Conservation (phyloP, 306 rosid species). For the Castanea crenata region DNA sequence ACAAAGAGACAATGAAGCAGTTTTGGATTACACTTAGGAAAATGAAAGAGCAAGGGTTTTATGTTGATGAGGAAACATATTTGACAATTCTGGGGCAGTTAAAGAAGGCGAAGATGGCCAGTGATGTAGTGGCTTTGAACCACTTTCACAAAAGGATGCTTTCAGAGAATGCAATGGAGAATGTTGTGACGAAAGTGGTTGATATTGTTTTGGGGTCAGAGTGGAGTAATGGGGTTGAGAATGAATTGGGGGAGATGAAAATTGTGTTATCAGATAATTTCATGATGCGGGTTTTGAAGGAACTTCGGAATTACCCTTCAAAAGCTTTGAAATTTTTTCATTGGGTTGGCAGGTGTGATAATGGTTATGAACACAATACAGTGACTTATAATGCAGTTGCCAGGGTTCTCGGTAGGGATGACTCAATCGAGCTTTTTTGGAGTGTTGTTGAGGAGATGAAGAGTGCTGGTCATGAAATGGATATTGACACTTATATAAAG, state of each 20-base stretch:
- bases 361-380: slow-evolving; percentile 50
- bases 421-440: slow-evolving; percentile 71
- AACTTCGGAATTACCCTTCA: slow-evolving; percentile 43
- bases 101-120: slow-evolving; percentile 48
- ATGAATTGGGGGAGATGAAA: slow-evolving; percentile 41
- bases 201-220: slow-evolving; percentile 49
- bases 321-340: slow-evolving; percentile 60
- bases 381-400: slow-evolving; percentile 71
- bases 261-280: slow-evolving; percentile 53
- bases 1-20: slow-evolving; percentile 49
- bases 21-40: slow-evolving; percentile 60
- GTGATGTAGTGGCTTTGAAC: slow-evolving; percentile 45
- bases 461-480: slow-evolving; percentile 55
- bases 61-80: slow-evolving; percentile 57
- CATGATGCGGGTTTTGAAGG: slow-evolving; percentile 62
- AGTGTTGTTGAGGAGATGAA: slow-evolving; percentile 61
- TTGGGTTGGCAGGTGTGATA: slow-evolving; percentile 49
- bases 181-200: slow-evolving; percentile 51
- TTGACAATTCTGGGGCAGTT: slow-evolving; percentile 31
- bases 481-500: slow-evolving; percentile 75
- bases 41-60: slow-evolving; percentile 70
- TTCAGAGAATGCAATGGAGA: slow-evolving; percentile 50
- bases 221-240: slow-evolving; percentile 54
- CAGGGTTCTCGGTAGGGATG: slow-evolving; percentile 57
- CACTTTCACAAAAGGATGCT: slow-evolving; percentile 53